Base-by-base conservation (phyloP, 495 filamentous ascomycete genomes). In the Rostrohypoxylon terebratum region DNA sequence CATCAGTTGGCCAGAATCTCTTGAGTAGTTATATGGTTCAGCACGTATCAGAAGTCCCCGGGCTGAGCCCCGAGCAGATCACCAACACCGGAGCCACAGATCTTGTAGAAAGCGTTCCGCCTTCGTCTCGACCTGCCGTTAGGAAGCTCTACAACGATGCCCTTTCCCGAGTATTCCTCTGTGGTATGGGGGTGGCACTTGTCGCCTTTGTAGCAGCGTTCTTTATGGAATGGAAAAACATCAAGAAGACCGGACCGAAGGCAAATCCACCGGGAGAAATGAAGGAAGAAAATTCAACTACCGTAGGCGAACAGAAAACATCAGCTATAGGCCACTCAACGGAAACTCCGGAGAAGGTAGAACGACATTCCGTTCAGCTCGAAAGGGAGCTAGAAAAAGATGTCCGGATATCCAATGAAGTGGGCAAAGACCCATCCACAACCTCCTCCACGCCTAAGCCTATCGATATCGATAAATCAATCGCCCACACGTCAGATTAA, bases 1-100 rank as follows among this genome's bases (percentile, higher is more conserved):
- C 88, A 3, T 86, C 88, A 0, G 84, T 92, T 18, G 90, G 85
- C 0, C 87, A 92, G 74, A 87, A 87, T 21, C 83, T 92, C 28
- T 85, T 92, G 66, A 86, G 82, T 68, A 91, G 89, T 65, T 78
- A 85, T 4, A 81, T 92, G 23, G 84, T 87, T 13, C 69, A 77
- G 0, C 82, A 83, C 33, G 77, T 91, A 1, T 33, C 65, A 0
- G 74, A 77, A 16, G 79, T 88, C 3, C 83, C 84, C 0, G 81
- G 78, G 0, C 77, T 91, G 8, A 69, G 84, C 33, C 76, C 88
- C 1, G 62, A 75, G n/a, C 51, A 60, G 10, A 86, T 91, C 23
- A 79, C 90, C 18, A 81, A 76, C 16, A 79, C 83, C 13, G 90
- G 90, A 4, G 90, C 88, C 0, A 90, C 90, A 0, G 83, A 87